Base-by-base conservation (phyloP, 2,329 filamentous ascomycete species). In the Onygenales sp. region DNA sequence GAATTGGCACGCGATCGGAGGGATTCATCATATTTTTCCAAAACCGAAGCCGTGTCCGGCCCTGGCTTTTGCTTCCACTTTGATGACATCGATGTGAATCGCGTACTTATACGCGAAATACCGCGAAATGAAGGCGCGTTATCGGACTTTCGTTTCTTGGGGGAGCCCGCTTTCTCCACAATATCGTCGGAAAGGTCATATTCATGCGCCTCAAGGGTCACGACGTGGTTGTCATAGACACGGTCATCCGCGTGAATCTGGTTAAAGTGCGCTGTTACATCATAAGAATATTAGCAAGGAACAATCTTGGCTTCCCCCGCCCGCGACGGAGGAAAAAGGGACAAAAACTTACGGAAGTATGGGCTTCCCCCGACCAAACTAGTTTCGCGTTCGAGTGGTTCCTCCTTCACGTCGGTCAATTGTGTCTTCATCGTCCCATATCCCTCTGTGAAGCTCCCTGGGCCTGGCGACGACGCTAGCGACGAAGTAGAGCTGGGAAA, bases 391-490 rank as follows among this genome's bases (percentile, higher is more conserved):
- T 91, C 86, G 42, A 83, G 71, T 2, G 86, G 84, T 63, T 95
- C 90, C 68, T 96, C 91, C 63, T 90, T 81, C 17, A 96, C 86
- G 62, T 93, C 87, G 13, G 88, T 86, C 57, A 96, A 76, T 51
- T 78, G 79, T 56, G 81, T 78, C 70, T 88, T 88, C 62, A 77
- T 76, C 0, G 80, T 73, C 9, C 61, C 61, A 32, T 69, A 66
- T 51, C 68, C 66, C 58, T 83, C 81, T 57, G 72, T 71, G 33
- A 70, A 72, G 52, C 70, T 73, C 40, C 71, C 70, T 55, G 74
- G 76, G 49, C 72, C 78, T 54, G 77, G 84, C 55, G 77, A 85
- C 52, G 77, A 84, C 57, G 77, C 73, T 7, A 87, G 77, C 4
- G 90, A 95, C 1, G 90, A 95, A 32, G 80, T 78, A 0, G 89